Evolutionary conservation across 2,329 filamentous ascomycete species (phyloP), one percentile per base, ranked within the genome.

Genomic region (Microdochium trichocladiopsis): DNA sequence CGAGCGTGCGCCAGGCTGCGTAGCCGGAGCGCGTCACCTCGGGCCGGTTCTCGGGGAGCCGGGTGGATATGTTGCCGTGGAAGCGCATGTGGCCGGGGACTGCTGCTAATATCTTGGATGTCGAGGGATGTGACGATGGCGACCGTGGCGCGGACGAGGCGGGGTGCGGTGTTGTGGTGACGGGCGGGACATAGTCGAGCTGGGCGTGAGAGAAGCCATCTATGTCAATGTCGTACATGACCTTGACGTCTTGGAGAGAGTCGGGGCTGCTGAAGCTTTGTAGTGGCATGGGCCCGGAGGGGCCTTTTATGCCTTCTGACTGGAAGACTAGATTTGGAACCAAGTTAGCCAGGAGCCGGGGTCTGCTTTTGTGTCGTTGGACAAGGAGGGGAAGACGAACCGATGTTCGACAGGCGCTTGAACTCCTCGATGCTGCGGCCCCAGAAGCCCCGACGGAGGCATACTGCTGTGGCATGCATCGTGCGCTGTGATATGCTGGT

Each of bases 161-260:
- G 25, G 54, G 50, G 53, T 25, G 67, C 62, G 21, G 60, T 28
- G 47, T 48, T 18, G 54, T 50, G 37, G 56, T 53, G 52, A 53
- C 57, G 16, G 61, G 50, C 3, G 67, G 72, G 41, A 84, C 72
- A 66, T 83, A 85, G 61, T 92, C 87, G 55, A 97, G 75, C 47
- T 81, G 72, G 43, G 84, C 87, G 18, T 80, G 81, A 31, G 92
- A 96, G 72, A 83, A 92, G 53, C 93, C 94, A 56, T 93, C 93
- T 23, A 95, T 90, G 62, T 93, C 87, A 53, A 77, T 76, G 67
- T 99, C 93, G 59, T 86, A 88, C 84, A 97, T 94, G 58, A 88
- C 75, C 68, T 95, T 94, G 68, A 78, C 82, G 56, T 74, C 71
- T 33, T 69, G 58, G 36, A 82, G 61, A 3, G 73, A 72, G 22